Base-by-base conservation (phyloP, 768 basidiomycete genomes). In the Termitomyces sp. region DNA sequence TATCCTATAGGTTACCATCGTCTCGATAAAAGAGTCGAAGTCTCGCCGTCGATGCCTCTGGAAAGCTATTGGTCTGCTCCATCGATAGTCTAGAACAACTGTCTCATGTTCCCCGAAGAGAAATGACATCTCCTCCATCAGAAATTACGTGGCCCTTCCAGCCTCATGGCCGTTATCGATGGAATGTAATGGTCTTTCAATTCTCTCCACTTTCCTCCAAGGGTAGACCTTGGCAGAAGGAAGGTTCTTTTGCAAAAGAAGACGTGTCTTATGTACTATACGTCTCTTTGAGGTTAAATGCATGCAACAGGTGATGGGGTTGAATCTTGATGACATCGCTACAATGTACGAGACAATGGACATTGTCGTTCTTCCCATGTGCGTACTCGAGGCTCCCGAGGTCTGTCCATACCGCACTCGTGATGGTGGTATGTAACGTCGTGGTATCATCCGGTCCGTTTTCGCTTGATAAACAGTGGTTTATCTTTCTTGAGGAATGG, bases 141-240 rank as follows among this genome's bases (percentile, higher is more conserved):
- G 28, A 18, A 32, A 49, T 48, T 36, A 39, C 22, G 28, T 58
- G 3, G 33, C 3, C 32, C 11, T 33, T 53, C 8, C 15, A 15
- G 52, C 35, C 59, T 40, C 52, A n/a, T 60, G 59, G 24, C 18
- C 44, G n/a, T 54, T 60, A 60, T 60, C 59, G 44, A 60, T 60
- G 52, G 42, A 15, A 4, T 28, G 18, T 1, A 51, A 53, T 22
- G 12, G 11, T 4, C 44, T 2, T 24, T 24, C 22, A 7, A 11
- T 24, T 39, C 4, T 40, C 12, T 15, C 16, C 35, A 46, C 58
- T 52, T 59, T 59, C 52, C 59, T 54, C 36, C 28, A 60, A 59
- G 52, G 58, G 44, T 53, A 45, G 20, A 18, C 36, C 52, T 60
- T 32, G 45, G 36, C 44, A 18, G 15, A 51, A 49, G 7, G 33